phyloP scores from a whole-genome alignment of 2,329 filamentous ascomycete genomes.

The Verticillium zaregamsianum region DNA sequence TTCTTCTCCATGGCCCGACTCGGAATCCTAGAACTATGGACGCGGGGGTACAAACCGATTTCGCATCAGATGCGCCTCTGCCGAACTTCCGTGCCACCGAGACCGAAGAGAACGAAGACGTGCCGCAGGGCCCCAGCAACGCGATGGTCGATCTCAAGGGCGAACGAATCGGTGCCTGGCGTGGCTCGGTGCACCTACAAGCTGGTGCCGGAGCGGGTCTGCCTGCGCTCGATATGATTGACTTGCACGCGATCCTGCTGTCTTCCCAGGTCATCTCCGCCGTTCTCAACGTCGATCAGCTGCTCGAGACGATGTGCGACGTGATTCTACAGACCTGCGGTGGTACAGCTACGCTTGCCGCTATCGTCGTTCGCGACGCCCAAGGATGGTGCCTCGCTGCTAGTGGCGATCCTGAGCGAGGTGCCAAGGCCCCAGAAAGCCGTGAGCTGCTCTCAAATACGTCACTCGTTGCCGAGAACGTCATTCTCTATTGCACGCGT shows the following conservation, averaged over 20 bases:
- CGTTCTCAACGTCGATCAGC: constrained; percentile 68
- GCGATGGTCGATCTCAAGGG: constrained; percentile 47
- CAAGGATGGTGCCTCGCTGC: constrained; percentile 69
- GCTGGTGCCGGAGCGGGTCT: constrained; percentile 58
- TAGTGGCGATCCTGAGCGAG: constrained; percentile 66
- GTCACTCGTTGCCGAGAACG: constrained; percentile 68
- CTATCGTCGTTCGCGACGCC: constrained; percentile 65
- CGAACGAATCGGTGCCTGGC: constrained; percentile 60
- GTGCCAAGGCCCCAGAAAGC: constrained; percentile 33
- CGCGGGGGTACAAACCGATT: constrained; percentile 65
- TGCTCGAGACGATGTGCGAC: constrained; percentile 76
- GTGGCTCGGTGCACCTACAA: constrained; percentile 52
- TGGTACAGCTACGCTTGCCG: constrained; percentile 64
- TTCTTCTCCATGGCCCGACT: constrained; percentile 60
- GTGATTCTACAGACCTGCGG: constrained; percentile 77
- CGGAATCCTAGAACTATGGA: constrained; percentile 57
- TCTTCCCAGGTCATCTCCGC: constrained; percentile 78
- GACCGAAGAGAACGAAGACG: constrained; percentile 38
- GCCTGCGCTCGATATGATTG: constrained; percentile 77
- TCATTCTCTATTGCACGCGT: constrained; percentile 71
- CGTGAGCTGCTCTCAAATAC: constrained; percentile 35
- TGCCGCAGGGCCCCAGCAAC: constrained; percentile 36
- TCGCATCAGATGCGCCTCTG: constrained; percentile 52
- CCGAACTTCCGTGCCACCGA: constrained; percentile 44
- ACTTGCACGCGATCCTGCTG: constrained; percentile 72